phyloP scores from a whole-genome alignment of 768 basidiomycete genomes.

The Multifurca ochricompacta region DNA sequence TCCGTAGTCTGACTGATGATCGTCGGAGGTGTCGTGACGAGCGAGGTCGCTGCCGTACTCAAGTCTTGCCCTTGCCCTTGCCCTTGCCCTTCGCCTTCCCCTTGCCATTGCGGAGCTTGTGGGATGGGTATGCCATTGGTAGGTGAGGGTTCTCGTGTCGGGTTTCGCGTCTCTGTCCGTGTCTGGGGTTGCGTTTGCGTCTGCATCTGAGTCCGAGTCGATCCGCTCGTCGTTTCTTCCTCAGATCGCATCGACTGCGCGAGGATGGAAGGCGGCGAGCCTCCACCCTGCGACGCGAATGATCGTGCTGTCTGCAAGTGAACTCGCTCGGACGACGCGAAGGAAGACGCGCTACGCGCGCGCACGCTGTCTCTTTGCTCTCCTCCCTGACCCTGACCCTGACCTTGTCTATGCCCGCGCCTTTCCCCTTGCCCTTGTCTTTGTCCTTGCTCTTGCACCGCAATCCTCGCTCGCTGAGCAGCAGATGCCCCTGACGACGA shows the following conservation, averaged over 20 bases:
- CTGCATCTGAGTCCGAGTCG: slow-evolving; percentile 21
- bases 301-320: background rate
- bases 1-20: slow-evolving; percentile 45
- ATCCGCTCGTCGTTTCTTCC: slow-evolving; percentile 1
- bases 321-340: slow-evolving; percentile 14
- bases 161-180: too few relatives aligned
- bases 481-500: background rate
- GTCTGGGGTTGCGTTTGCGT: slow-evolving; percentile 19
- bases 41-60: slow-evolving; percentile 62
- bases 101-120: background rate
- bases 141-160: background rate
- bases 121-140: slow-evolving; percentile 1
- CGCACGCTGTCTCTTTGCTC: slow-evolving; percentile 17
- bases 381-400: slow-evolving; percentile 8
- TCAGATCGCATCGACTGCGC: slow-evolving; percentile 19
- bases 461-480: background rate
- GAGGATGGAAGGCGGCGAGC: slow-evolving; percentile 22
- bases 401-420: too few relatives aligned
- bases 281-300: slow-evolving; percentile 12
- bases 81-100: slow-evolving; percentile 37
- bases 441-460: background rate
- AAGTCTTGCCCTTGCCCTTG: slow-evolving; percentile 35
- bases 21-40: slow-evolving; percentile 59
- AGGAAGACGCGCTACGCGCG: slow-evolving; percentile 16
- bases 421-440: background rate